Percentiles rank a stretch among this genome's conserved stretches.
Evolutionary conservation across 2,329 filamentous ascomycete genomes (phyloP).

Genomic region (Phialophora chinensis): DNA sequence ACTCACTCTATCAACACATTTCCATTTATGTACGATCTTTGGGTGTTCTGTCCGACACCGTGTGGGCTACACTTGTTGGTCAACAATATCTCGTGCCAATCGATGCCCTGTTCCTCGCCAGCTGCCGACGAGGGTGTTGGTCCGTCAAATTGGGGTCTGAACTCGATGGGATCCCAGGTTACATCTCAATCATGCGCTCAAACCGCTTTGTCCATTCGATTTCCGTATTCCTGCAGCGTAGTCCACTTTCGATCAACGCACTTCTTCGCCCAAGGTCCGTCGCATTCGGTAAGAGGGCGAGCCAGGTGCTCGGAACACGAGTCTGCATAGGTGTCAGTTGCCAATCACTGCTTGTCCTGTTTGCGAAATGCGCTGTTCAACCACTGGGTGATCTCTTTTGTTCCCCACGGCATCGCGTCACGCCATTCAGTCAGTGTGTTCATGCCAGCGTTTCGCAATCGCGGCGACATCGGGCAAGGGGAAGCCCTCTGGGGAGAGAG

Average conservation of each 20-base stretch:
- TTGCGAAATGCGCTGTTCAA: not conserved
- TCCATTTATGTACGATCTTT: not conserved
- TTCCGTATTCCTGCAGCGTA: not conserved
- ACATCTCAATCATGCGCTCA: not conserved
- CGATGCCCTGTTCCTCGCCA: not conserved
- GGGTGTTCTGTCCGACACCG: not conserved
- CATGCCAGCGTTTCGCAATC: not conserved
- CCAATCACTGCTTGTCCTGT: not conserved
- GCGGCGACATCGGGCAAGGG: not conserved
- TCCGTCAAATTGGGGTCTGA: not conserved
- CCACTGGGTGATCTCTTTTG: not conserved
- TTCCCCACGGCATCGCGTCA: not conserved
- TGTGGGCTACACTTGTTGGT: not conserved
- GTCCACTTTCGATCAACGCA: not conserved
- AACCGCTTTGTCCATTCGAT: not conserved
- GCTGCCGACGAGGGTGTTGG: not conserved
- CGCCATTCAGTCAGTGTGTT: not conserved
- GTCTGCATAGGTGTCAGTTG: not conserved
- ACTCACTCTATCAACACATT: not conserved
- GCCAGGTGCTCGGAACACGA: not conserved
- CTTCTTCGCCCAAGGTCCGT: not conserved
- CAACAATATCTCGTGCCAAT: not conserved
- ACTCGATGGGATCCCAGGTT: not conserved
- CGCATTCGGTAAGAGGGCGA: no score
- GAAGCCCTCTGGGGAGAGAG: not conserved